These are phyloP conservation scores for Syncephalis plumigaleata DNA, from an alignment of 371 early-diverging fungal species.

Conservation along the genomic window DNA sequence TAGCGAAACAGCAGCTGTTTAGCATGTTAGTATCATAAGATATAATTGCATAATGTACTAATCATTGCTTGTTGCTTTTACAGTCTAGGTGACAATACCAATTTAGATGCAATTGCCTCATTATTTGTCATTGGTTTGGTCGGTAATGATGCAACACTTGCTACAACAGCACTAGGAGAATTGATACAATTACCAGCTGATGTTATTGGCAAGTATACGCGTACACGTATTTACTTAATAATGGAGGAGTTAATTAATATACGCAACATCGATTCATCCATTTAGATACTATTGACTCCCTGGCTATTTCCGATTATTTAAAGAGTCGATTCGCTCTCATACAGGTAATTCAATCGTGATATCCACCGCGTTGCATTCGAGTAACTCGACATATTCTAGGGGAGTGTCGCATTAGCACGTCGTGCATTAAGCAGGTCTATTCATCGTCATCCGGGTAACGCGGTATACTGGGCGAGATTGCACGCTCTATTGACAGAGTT, in stretches of 20 bases:
- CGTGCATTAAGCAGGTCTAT: neutral
- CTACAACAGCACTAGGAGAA: slow-evolving; percentile 56
- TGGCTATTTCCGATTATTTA: neutral
- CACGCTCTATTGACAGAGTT: neutral
- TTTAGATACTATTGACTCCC: neutral
- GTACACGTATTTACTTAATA: neutral
- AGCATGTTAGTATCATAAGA: neutral
- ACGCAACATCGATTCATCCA: neutral
- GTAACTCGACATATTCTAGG: neutral
- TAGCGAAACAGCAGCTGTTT: slow-evolving; percentile 69
- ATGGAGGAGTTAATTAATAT: neutral
- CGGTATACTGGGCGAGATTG: neutral
- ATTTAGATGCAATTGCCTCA: slow-evolving; percentile 45
- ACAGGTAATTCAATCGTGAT: neutral
- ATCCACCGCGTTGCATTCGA: neutral
- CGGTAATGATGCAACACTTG: slow-evolving; percentile 48
- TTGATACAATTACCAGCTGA: slow-evolving; percentile 35
- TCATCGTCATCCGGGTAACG: neutral
- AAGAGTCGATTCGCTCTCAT: neutral
- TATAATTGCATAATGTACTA: neutral
- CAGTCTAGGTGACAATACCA: slow-evolving; percentile 31
- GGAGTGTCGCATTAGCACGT: neutral
- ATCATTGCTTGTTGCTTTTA: slow-evolving; percentile 3
- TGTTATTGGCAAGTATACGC: slow-evolving; percentile 16
- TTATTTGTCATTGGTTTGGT: slow-evolving; percentile 67